Base-by-base conservation (phyloP, 352 stramenopile species). In the Globisporangium parvum region DNA sequence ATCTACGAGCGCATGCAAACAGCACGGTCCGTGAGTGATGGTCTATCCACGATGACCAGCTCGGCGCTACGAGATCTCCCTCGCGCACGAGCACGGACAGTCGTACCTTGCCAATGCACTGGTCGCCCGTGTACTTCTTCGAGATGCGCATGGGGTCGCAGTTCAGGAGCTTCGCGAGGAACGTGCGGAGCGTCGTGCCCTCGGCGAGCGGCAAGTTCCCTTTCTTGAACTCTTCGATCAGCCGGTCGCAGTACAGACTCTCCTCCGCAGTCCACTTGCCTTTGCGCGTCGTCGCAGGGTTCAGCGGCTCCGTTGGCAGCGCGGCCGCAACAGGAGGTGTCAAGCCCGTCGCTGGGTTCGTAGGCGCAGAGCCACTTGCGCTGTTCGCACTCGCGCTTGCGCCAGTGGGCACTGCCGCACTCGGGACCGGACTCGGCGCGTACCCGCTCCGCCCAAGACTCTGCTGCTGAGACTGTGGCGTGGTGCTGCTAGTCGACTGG, bases 101-200 rank as follows among this genome's bases (percentile, higher is more conserved):
- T 33, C 56, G 20, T 64, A 91, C 86, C 71, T 99, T 99, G 64
- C 97, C 96, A 59, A 99, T 99, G 63, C 95, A 98, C 63, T 99
- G 97, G 57, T 91, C 87, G 15, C 97, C 96, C 49, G 98, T 98
- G 65, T 99, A 99, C 73, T 99, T 99, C 67, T 99, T 99, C 0
- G 93, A 98, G 55, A 99, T 99, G 15, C 97, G 78, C 96, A 99
- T 99, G 9, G 97, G 96, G 73, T 99, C 96, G 68, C 97, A 99
- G 66, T 99, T 98, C 6, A 99, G 73, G 15, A 98, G 60, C 67
- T 98, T 98, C 53, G 88, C 97, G 37, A 99, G 70, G 68, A 99
- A 99, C 28, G 95, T 98, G 24, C 97, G 84, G 33, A 99, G 70
- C 18, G 96, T 99, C 12, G 96, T 99, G 50, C 96, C 96, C 67